These are phyloP conservation scores for Maudiozyma turicensis DNA, from an alignment of 805 yeast genomes.

Conservation along the genomic window DNA sequence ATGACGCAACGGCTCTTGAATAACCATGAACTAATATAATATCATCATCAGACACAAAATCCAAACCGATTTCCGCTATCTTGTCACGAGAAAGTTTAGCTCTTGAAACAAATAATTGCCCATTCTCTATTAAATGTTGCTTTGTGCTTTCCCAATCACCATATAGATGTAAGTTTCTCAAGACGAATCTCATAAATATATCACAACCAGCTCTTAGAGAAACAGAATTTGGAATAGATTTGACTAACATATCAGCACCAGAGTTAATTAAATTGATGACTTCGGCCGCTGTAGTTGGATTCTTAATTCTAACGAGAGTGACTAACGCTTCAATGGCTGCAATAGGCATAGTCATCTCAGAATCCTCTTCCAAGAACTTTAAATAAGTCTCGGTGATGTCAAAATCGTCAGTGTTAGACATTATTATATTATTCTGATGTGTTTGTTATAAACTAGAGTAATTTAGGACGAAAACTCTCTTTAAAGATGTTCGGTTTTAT, in stretches of 20 bases:
- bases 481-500: too few relatives aligned
- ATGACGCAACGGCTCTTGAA: conserved; percentile 79
- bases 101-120: conserved; percentile 81
- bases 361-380: conserved; percentile 72
- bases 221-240: conserved; percentile 79
- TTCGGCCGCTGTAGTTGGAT: conserved; percentile 91
- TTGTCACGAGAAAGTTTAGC: conserved; percentile 83
- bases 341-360: conserved; percentile 98
- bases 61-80: conserved; percentile 79
- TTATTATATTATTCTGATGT: not conserved
- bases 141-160: conserved; percentile 94
- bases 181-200: conserved; percentile 84
- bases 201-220: conserved; percentile 97
- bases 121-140: conserved; percentile 82
- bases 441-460: too few relatives aligned
- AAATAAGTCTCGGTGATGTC: conserved; percentile 78
- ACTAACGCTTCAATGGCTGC: conserved; percentile 96
- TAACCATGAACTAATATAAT: conserved; percentile 81
- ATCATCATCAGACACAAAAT: conserved; percentile 90
- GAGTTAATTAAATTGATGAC: conserved; percentile 70
- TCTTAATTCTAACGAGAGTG: conserved; percentile 67
- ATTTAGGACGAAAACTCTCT: too few relatives aligned
- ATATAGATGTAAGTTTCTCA: conserved; percentile 71
- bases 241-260: conserved; percentile 66
- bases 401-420: conserved; percentile 32